Conservation (phyloP, 2,329 filamentous ascomycete genomes). For the Colletotrichum tofieldiae region DNA sequence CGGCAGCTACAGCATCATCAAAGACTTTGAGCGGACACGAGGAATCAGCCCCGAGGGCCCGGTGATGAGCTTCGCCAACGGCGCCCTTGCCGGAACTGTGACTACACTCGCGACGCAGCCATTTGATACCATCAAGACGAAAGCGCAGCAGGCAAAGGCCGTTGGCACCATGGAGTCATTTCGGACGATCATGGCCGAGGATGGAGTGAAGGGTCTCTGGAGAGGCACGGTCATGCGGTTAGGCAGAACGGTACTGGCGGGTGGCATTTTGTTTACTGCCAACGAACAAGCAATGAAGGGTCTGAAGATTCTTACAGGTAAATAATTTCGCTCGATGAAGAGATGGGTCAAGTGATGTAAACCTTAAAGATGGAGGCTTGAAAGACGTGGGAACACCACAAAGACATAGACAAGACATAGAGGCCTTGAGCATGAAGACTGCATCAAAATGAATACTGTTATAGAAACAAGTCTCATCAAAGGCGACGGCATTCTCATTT, state of each 20-base stretch:
- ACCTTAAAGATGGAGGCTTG: neutral
- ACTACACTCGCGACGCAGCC: conserved; percentile 34
- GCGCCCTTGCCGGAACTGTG: conserved; percentile 30
- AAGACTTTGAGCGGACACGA: conserved; percentile 29
- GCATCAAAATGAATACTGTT: neutral
- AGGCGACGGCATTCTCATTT: too few relatives aligned
- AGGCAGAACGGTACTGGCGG: conserved; percentile 26
- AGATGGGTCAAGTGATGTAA: neutral
- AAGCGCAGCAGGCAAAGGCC: conserved; percentile 28
- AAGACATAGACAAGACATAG: neutral
- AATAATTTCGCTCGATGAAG: neutral
- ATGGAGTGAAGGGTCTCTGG: conserved; percentile 31
- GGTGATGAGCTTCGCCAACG: conserved; percentile 32
- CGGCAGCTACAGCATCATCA: conserved; percentile 36
- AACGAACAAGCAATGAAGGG: conserved; percentile 31
- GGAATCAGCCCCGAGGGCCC: conserved; percentile 14
- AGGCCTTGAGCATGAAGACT: neutral
- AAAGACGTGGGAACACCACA: neutral
- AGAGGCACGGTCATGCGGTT: conserved; percentile 31
- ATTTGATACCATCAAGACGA: conserved; percentile 33
- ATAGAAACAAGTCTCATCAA: too few relatives aligned
- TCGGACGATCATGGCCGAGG: conserved; percentile 20
- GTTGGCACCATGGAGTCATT: conserved; percentile 33
- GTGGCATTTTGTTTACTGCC: conserved; percentile 33
- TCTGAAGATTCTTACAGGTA: conserved; percentile 10